Base-by-base conservation (phyloP, 148 eudicot genomes). In the Diospyros lotus region DNA sequence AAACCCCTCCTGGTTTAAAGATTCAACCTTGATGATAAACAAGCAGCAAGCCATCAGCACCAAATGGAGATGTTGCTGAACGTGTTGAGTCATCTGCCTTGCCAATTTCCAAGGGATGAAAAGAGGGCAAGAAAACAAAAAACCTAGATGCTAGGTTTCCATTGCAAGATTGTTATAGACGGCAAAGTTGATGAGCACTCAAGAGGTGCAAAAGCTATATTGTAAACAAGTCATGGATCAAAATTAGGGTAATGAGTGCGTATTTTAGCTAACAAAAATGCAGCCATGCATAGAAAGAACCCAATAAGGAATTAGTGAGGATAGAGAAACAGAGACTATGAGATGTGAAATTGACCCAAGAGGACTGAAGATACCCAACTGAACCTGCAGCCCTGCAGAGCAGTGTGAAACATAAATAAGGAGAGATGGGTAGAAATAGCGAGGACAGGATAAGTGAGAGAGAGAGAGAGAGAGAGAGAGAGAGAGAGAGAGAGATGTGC, bases 1-100 rank as follows among this genome's bases (percentile, higher is more conserved):
- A 55, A 17, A 60, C 53, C 87, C 87, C 71, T 86, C 89, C 73
- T 82, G 77, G 72, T 80, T 87, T 53, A 87, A 71, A 4, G 86
- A 82, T 52, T 87, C 77, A 64, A 74, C 81, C 28, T 28, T 28
- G 58, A 56, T 55, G 11, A 77, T 65, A 61, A 82, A 67, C 4
- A 43, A 60, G 74, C 4, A 75, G 48, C 41, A 28, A 64, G 82
- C 40, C 10, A 69, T n/a, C 14, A 84, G 51, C 18, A 78, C 41
- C 66, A 78, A 71, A 71, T 55, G 66, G 48, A 80, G 58, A 58
- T 28, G 62, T 73, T 66, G 43, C 15, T 62, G 76, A 54, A 56
- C 28, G 28, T 28, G 71, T 73, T 68, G 39, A 64, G 28, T 71
- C 70, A 62, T 51, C 40, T 75, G 60, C 52, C 62, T 70, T 73